phyloP scores from a whole-genome alignment of 768 basidiomycete genomes.

The Exsudoporus frostii region DNA sequence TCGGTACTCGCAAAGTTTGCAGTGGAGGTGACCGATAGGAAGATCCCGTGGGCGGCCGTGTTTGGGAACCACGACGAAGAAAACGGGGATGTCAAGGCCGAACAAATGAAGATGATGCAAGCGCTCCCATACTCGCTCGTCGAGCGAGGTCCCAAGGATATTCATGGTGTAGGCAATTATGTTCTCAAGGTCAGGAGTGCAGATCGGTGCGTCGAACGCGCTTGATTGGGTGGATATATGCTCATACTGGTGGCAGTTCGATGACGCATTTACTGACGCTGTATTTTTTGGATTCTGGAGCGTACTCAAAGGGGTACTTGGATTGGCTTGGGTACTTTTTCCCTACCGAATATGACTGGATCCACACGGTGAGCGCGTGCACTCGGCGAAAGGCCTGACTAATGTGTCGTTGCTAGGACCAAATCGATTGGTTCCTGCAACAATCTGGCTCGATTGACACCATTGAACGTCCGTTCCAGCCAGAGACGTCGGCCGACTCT shows the following conservation, averaged over 20 bases:
- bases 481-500: constrained; percentile 54
- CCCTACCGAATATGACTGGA: constrained; percentile 83
- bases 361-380: constrained; percentile 52
- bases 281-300: constrained; percentile 88
- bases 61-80: constrained; percentile 96
- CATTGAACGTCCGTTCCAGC: constrained; percentile 80
- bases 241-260: constrained; percentile 47
- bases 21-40: constrained; percentile 63
- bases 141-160: constrained; percentile 72
- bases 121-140: constrained; percentile 83
- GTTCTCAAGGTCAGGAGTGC: constrained; percentile 79
- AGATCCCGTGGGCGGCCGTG: constrained; percentile 87
- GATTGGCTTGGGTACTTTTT: constrained; percentile 58
- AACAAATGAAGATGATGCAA: constrained; percentile 70
- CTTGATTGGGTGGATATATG: neutral
- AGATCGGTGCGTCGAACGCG: constrained; percentile 62
- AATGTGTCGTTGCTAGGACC: constrained; percentile 37
- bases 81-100: constrained; percentile 54
- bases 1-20: constrained; percentile 90
- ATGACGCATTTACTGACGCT: constrained; percentile 86
- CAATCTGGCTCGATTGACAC: constrained; percentile 72
- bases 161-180: constrained; percentile 93
- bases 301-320: constrained; percentile 59
- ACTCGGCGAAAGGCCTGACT: neutral
- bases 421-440: constrained; percentile 90